phyloP scores from a whole-genome alignment of 768 basidiomycete genomes.

The Termitomyces sp. region DNA sequence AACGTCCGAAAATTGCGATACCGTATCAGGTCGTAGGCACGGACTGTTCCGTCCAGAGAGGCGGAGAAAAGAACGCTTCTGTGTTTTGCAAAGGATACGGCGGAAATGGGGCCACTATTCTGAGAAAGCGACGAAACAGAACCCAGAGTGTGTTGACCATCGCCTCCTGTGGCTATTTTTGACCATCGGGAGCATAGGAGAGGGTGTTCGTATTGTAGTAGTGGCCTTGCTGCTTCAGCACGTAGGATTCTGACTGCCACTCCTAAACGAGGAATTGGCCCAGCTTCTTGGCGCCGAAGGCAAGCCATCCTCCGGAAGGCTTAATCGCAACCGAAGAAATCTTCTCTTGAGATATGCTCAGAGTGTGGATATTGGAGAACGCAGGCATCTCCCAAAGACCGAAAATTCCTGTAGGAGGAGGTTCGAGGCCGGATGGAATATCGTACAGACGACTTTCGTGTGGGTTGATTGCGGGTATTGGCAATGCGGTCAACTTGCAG shows the following conservation, averaged over 20 bases:
- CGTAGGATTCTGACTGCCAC: slow-evolving; percentile 97
- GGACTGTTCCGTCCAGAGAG: slow-evolving; percentile 93
- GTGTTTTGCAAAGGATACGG: slow-evolving; percentile 89
- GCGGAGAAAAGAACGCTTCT: slow-evolving; percentile 89
- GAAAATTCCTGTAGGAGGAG: slow-evolving; percentile 92
- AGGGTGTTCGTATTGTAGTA: slow-evolving; percentile 98
- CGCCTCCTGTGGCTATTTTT: slow-evolving; percentile 94
- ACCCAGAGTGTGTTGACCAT: slow-evolving; percentile 94
- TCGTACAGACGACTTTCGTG: slow-evolving; percentile 85
- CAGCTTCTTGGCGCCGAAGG: slow-evolving; percentile 90
- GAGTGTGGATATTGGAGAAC: slow-evolving; percentile 92
- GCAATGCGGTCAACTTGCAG: slow-evolving; percentile 42
- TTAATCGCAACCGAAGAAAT: slow-evolving; percentile 94
- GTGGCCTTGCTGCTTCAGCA: slow-evolving; percentile 98
- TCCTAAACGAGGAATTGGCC: slow-evolving; percentile 99
- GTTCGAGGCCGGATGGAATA: slow-evolving; percentile 80
- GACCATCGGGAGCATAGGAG: slow-evolving; percentile 87
- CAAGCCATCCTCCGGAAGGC: slow-evolving; percentile 94
- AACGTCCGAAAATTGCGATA: slow-evolving; percentile 99
- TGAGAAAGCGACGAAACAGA: slow-evolving; percentile 96
- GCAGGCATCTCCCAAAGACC: slow-evolving; percentile 96
- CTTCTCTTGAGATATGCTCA: slow-evolving; percentile 97
- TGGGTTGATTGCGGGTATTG: slow-evolving; percentile 78
- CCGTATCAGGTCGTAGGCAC: slow-evolving; percentile 93
- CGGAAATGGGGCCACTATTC: slow-evolving; percentile 82